phyloP scores from a whole-genome alignment of 2,329 filamentous ascomycete species.

The Penicillium rolfsii region DNA sequence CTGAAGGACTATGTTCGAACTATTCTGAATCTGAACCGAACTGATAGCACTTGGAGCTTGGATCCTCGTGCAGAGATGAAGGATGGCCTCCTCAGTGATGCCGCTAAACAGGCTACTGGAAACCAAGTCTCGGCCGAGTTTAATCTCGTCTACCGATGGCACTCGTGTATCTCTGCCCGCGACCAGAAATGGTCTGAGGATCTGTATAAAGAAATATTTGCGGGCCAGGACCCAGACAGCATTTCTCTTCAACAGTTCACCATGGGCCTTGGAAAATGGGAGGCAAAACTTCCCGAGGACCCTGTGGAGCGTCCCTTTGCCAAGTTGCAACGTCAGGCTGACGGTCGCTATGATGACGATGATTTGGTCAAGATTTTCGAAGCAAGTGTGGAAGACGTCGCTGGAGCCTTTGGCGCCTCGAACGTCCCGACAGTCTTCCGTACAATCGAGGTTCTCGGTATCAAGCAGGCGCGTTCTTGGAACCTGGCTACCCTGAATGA shows the following conservation, averaged over 20 bases:
- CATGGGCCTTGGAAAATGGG: conserved; percentile 46
- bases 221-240: conserved; percentile 40
- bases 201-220: conserved; percentile 55
- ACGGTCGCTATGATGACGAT: conserved; percentile 61
- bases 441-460: conserved; percentile 65
- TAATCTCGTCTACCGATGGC: conserved; percentile 69
- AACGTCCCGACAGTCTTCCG: conserved; percentile 63
- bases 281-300: conserved; percentile 47
- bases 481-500: conserved; percentile 64
- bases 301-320: conserved; percentile 56
- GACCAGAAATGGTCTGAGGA: conserved; percentile 66
- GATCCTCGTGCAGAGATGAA: conserved; percentile 65
- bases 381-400: conserved; percentile 63
- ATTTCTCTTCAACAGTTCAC: conserved; percentile 47
- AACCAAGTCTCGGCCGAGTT: conserved; percentile 72
- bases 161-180: conserved; percentile 62
- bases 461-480: conserved; percentile 65
- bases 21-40: conserved; percentile 63
- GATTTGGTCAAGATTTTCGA: conserved; percentile 62
- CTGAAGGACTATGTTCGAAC: conserved; percentile 64
- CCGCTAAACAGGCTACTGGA: conserved; percentile 60
- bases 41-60: conserved; percentile 63
- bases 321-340: conserved; percentile 50
- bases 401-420: conserved; percentile 62
- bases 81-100: conserved; percentile 50